phyloP scores from a whole-genome alignment of 345 rosid genomes.

The Euclidium syriacum region DNA sequence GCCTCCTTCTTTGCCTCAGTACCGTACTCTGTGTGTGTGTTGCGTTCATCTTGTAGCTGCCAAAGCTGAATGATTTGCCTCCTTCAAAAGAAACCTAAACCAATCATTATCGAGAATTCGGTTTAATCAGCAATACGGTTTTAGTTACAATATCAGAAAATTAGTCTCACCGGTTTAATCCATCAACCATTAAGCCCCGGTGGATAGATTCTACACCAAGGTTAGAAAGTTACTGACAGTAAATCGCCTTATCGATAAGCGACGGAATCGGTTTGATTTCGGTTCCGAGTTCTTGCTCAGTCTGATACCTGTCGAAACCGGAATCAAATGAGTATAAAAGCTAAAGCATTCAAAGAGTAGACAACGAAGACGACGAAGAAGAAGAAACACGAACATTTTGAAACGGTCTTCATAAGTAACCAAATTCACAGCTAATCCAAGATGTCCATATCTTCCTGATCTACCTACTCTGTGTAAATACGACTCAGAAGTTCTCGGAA shows the following conservation, averaged over 20 bases:
- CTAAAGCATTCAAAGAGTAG: not conserved
- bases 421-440: slow-evolving; percentile 96
- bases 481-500: slow-evolving; percentile 92
- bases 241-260: slow-evolving; percentile 89
- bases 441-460: slow-evolving; percentile 98
- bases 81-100: slow-evolving; percentile 19
- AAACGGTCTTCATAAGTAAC: slow-evolving; percentile 97
- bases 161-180: slow-evolving; percentile 4
- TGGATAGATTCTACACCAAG: slow-evolving; percentile 12
- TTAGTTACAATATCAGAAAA: not conserved
- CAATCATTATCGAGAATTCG: not conserved
- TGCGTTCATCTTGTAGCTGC: slow-evolving; percentile 25
- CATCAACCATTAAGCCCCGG: slow-evolving; percentile 3
- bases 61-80: slow-evolving; percentile 31
- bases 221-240: slow-evolving; percentile 64
- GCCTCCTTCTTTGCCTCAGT: slow-evolving; percentile 11
- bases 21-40: slow-evolving; percentile 8
- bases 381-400: slow-evolving; percentile 54
- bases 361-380: not conserved
- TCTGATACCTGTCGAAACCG: slow-evolving; percentile 74
- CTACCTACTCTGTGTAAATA: slow-evolving; percentile 99
- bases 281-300: slow-evolving; percentile 98
- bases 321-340: not conserved
- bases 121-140: not conserved
- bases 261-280: slow-evolving; percentile 99